phyloP scores from a whole-genome alignment of 73 alveolate genomes.

The Tetrahymena elliotti region DNA sequence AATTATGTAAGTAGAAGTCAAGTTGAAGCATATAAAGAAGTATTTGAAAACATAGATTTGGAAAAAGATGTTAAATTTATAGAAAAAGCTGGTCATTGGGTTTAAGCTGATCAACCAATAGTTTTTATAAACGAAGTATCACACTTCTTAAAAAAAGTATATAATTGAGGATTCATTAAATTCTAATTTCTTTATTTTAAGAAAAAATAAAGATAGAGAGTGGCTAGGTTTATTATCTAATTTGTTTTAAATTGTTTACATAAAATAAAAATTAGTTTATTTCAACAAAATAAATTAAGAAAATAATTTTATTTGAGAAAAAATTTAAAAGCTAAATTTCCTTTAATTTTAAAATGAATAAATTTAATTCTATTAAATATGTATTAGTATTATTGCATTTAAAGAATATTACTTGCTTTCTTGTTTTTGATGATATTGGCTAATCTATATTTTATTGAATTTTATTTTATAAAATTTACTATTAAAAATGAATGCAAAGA shows the following conservation, averaged over 20 bases:
- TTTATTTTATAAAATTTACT: too few relatives aligned
- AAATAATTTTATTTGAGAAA: too few relatives aligned
- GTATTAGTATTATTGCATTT: neutral
- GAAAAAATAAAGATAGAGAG: too few relatives aligned
- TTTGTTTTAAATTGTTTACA: too few relatives aligned
- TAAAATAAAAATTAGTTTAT: too few relatives aligned
- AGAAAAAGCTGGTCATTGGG: neutral
- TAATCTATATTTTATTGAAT: neutral
- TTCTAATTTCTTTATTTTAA: neutral
- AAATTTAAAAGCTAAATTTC: too few relatives aligned
- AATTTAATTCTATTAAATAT: neutral
- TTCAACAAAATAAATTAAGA: too few relatives aligned
- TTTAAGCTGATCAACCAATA: neutral
- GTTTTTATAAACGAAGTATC: neutral
- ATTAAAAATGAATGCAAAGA: neutral
- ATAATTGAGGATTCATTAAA: neutral
- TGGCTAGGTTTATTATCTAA: too few relatives aligned
- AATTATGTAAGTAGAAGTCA: neutral
- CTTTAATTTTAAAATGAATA: too few relatives aligned
- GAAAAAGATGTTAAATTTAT: neutral
- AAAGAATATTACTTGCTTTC: neutral
- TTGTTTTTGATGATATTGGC: too few relatives aligned
- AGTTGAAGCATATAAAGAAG: neutral
- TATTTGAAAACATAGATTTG: neutral
- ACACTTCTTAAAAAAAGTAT: neutral